phyloP scores from a whole-genome alignment of 116 monocot species.

The Iris pallida region DNA sequence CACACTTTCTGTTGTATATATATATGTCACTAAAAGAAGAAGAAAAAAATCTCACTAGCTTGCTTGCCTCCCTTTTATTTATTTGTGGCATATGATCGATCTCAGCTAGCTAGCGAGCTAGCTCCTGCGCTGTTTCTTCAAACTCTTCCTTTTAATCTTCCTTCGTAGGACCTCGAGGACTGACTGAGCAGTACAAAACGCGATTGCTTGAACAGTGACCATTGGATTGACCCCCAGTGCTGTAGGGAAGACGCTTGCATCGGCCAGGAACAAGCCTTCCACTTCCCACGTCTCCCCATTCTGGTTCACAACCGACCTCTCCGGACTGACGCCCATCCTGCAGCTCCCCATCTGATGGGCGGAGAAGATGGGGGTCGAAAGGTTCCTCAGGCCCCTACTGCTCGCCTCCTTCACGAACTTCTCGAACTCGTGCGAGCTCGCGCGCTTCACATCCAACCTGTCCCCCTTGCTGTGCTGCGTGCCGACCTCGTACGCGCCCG shows the following conservation, averaged over 20 bases:
- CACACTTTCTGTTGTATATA: too few species aligned
- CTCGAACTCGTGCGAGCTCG: conserved; percentile 27
- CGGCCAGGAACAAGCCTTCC: conserved; percentile 62
- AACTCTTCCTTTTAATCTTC: conserved; percentile 6
- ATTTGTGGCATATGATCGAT: too few species aligned
- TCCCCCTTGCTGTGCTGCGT: conserved; percentile 46
- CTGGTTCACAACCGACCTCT: conserved; percentile 30
- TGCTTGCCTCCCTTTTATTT: too few species aligned
- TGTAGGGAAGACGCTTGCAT: conserved; percentile 68
- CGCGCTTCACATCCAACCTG: conserved; percentile 23
- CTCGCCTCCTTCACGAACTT: conserved; percentile 36
- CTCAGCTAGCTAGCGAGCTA: too few species aligned
- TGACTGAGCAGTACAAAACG: conserved; percentile 52
- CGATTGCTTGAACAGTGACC: conserved; percentile 67
- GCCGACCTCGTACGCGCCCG: conserved; percentile 69
- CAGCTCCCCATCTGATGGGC: conserved; percentile 96
- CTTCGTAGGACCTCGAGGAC: conserved; percentile 10
- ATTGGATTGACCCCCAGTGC: conserved; percentile 87
- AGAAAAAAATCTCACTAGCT: too few species aligned
- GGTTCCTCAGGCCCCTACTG: conserved; percentile 12
- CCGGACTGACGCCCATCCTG: conserved; percentile 45
- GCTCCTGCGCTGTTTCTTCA: background rate
- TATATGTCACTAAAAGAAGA: too few species aligned
- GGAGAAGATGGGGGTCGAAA: conserved; percentile 41
- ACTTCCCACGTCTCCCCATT: conserved; percentile 76